These are phyloP conservation scores for Stachybotrys chlorohalonatus DNA, from an alignment of 2,329 filamentous ascomycete genomes.

Conservation along the genomic window DNA sequence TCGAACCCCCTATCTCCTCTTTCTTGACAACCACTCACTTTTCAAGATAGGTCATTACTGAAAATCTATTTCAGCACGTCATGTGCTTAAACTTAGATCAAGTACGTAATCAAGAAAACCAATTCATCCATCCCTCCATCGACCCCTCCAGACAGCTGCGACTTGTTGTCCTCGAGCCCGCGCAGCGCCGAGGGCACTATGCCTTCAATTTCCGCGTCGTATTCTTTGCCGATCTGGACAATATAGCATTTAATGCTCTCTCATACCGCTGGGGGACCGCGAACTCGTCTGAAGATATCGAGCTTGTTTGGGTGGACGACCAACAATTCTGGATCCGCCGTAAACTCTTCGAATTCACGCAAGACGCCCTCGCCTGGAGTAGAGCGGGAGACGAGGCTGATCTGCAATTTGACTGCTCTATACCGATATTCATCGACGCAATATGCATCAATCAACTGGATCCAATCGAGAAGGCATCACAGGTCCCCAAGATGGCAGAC, in stretches of 20 bases:
- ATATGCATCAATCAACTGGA: slow-evolving; percentile 4
- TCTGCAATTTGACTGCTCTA: not conserved
- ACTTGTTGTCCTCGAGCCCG: not conserved
- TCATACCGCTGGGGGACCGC: not conserved
- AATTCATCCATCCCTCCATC: not conserved
- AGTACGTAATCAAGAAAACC: not conserved
- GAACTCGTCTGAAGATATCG: not conserved
- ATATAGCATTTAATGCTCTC: not conserved
- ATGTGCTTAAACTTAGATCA: not conserved
- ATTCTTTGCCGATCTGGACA: not conserved
- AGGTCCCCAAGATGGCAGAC: not conserved
- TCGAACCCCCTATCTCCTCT: too few species aligned
- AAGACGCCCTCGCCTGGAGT: not conserved
- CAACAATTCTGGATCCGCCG: not conserved
- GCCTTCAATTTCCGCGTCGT: not conserved
- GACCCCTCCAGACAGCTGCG: not conserved
- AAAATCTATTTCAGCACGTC: not conserved
- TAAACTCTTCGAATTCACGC: not conserved
- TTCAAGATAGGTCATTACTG: not conserved
- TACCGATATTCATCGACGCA: slow-evolving; percentile 1
- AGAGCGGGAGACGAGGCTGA: not conserved
- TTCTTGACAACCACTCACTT: too few species aligned
- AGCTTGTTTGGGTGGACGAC: not conserved
- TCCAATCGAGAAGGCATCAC: not conserved
- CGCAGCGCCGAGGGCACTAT: not conserved